phyloP scores from a whole-genome alignment of 345 rosid species.

The Hibiscus trionum region DNA sequence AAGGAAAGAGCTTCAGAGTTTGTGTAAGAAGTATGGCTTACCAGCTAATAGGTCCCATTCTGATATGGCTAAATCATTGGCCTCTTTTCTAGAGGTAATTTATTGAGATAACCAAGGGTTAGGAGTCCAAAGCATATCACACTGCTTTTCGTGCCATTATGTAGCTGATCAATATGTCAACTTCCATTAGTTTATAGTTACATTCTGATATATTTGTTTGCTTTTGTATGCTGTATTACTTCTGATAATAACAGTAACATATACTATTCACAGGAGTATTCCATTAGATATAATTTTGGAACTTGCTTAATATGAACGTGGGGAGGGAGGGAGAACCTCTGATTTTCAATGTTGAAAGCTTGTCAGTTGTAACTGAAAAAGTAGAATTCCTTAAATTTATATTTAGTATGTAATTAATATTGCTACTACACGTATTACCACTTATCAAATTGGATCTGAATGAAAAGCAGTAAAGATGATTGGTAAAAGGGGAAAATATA shows the following conservation, averaged over 20 bases:
- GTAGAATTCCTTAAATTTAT: too few species aligned
- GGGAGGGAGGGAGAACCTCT: too few species aligned
- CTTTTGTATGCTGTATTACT: not conserved
- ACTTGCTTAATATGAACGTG: not conserved
- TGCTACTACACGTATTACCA: too few species aligned
- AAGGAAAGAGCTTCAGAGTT: conserved; percentile 65
- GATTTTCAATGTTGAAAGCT: too few species aligned
- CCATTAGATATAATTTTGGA: not conserved
- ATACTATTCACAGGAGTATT: not conserved
- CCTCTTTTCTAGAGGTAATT: conserved; percentile 41
- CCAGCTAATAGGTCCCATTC: conserved; percentile 63
- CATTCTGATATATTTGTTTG: not conserved
- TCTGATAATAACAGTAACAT: not conserved
- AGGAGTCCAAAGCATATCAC: not conserved
- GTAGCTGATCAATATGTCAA: not conserved
- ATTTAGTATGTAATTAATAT: too few species aligned
- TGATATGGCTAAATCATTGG: conserved; percentile 53
- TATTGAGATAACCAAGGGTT: not conserved
- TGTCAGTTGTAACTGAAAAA: too few species aligned
- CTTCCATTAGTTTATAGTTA: not conserved
- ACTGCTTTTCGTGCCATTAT: not conserved
- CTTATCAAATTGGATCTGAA: too few species aligned
- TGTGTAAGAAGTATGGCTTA: conserved; percentile 60
- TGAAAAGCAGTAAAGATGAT: not conserved
- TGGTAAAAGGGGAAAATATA: not conserved